Conservation (phyloP, 257 asterid species). For the Solanum sitiens region DNA sequence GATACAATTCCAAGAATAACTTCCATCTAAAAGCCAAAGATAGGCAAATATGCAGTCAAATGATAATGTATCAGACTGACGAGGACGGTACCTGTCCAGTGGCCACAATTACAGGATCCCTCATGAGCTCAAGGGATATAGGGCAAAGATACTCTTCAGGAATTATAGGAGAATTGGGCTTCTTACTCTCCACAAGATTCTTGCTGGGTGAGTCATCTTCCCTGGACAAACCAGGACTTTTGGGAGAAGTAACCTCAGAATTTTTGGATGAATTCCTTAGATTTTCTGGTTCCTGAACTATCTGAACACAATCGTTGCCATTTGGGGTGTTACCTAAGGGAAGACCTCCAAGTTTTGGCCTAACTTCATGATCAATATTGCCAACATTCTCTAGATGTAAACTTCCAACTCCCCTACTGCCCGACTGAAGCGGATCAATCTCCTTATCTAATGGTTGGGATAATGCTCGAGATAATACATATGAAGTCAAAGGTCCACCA, state of each 20-base stretch:
- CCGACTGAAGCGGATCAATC: slow-evolving; percentile 44
- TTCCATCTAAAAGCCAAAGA: neutral
- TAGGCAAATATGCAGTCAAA: neutral
- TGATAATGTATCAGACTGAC: neutral
- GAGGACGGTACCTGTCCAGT: slow-evolving; percentile 44
- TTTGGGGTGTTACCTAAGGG: slow-evolving; percentile 22
- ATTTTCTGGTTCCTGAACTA: slow-evolving; percentile 15
- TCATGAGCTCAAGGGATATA: slow-evolving; percentile 88
- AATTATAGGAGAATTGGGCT: slow-evolving; percentile 49
- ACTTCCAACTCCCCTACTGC: slow-evolving; percentile 33
- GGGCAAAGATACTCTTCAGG: slow-evolving; percentile 93
- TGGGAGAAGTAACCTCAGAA: slow-evolving; percentile 17
- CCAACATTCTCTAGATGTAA: slow-evolving; percentile 39
- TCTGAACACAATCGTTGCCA: slow-evolving; percentile 19
- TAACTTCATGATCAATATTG: slow-evolving; percentile 44
- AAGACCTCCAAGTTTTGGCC: slow-evolving; percentile 19
- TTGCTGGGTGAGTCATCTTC: slow-evolving; percentile 17
- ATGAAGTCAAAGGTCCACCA: slow-evolving; percentile 65
- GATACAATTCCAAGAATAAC: neutral
- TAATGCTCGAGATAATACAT: slow-evolving; percentile 42
- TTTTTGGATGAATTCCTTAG: slow-evolving; percentile 23
- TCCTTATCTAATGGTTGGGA: slow-evolving; percentile 68
- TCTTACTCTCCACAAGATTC: slow-evolving; percentile 52
- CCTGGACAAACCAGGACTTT: slow-evolving; percentile 21
- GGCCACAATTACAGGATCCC: slow-evolving; percentile 94